These are phyloP conservation scores for apple (Malus domestica) DNA, from an alignment of 306 rosid species.

Conservation along the genomic window ASM211411v1 NC_041805.1:20653501-20654000, in stretches of 20 bases:
- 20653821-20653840: slow-evolving; percentile 27
- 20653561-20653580: slow-evolving; percentile 21
- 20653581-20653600: slow-evolving; percentile 17
- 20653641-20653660: slow-evolving; percentile 27
- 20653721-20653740: slow-evolving; percentile 51
- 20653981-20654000: slow-evolving; percentile 43
- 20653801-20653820: slow-evolving; percentile 38
- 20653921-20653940: slow-evolving; percentile 17
- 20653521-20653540: slow-evolving; percentile 7
- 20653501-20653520: slow-evolving; percentile 4
- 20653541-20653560: slow-evolving; percentile 14
- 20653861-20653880: not conserved
- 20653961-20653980: slow-evolving; percentile 21
- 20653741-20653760: slow-evolving; percentile 36
- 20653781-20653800: slow-evolving; percentile 37
- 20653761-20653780: slow-evolving; percentile 44
- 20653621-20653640: slow-evolving; percentile 11
- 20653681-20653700: slow-evolving; percentile 38
- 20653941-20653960: slow-evolving; percentile 33
- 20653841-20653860: slow-evolving; percentile 28
- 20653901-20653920: slow-evolving; percentile 10
- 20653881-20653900: slow-evolving; percentile 39
- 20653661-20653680: slow-evolving; percentile 51
- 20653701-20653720: slow-evolving; percentile 28
- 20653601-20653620: slow-evolving; percentile 4